Base-by-base conservation (phyloP, 257 asterid species). In the Capsicum baccatum region DNA sequence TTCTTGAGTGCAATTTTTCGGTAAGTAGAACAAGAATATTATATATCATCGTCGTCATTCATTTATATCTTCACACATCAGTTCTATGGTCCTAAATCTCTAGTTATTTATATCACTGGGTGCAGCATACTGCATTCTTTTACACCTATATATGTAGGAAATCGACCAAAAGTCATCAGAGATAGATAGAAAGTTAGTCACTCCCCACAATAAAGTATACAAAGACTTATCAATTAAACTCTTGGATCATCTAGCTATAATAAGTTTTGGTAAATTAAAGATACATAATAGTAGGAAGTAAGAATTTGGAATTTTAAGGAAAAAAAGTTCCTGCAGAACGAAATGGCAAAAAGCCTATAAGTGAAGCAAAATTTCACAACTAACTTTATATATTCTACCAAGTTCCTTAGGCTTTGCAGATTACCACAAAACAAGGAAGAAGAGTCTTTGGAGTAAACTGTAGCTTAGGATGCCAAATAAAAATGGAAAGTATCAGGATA, bases 381-480 rank as follows among this genome's bases (percentile, higher is more conserved):
- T 64, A 39, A 62, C 13, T 47, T 71, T 3, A 47, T 19, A 71
- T 17, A 71, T 10, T 47, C 80, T 10, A 21, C 47, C 19, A 21
- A n/a, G 73, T 6, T 21, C 67, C 57, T 92, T 88, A 91, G 17
- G 81, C 71, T 86, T 91, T 96, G 90, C 99, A 96, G 33, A 96
- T 89, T 54, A 96, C 97, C 81, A 94, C 97, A 86, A 96, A 96
- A 81, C 98, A 96, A 73, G 98, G 98, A 76, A 96, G 97, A 35
- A 96, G 92, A 64, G 99, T 26, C 33, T 26, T 26, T 26, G 33
- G 33, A 26, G 33, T 26, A 26, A 26, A 26, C 33, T 26, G 33
- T 26, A 26, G 33, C 1, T 1, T 26, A 26, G 33, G 33, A 26
- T 26, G 33, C 33, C 33, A 26, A 26, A 26, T 26, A 26, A 26